Percentiles rank a stretch among this genome's conserved stretches.
Conservation (phyloP, 352 stramenopile species). For the Pythium sukuiense region DNA sequence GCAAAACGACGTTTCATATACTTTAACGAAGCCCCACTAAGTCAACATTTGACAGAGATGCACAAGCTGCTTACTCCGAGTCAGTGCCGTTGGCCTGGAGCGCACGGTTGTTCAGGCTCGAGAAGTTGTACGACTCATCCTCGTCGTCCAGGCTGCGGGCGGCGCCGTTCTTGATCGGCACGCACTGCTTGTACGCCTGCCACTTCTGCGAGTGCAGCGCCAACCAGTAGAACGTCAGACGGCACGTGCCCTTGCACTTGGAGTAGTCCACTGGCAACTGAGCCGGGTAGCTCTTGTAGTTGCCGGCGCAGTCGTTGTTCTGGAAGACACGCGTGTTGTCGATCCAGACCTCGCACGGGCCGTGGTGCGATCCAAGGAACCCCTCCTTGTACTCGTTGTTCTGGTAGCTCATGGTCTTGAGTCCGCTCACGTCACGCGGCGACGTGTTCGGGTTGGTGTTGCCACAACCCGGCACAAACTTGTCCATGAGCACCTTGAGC, state of each 20-base stretch:
- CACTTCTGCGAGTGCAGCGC: conserved; percentile 29
- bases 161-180: conserved; percentile 16
- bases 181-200: conserved; percentile 31
- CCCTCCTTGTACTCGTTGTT: conserved; percentile 50
- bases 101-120: neutral
- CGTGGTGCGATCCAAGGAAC: conserved; percentile 41
- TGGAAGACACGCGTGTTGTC: conserved; percentile 31
- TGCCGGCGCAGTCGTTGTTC: conserved; percentile 42
- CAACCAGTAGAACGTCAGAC: conserved; percentile 28
- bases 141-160: conserved; percentile 11
- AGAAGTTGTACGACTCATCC: conserved; percentile 8
- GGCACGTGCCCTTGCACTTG: conserved; percentile 24
- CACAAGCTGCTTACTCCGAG: neutral
- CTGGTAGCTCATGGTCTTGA: conserved; percentile 35
- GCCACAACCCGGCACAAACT: conserved; percentile 23
- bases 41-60: too few species aligned
- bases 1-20: too few species aligned
- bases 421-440: conserved; percentile 16
- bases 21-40: too few species aligned
- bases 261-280: conserved; percentile 52
- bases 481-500: conserved; percentile 25
- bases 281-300: conserved; percentile 41
- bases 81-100: neutral
- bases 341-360: conserved; percentile 33
- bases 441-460: conserved; percentile 29